These are phyloP conservation scores for Venturia nashicola DNA, from an alignment of 2,329 filamentous ascomycete species.

Conservation along the genomic window DNA sequence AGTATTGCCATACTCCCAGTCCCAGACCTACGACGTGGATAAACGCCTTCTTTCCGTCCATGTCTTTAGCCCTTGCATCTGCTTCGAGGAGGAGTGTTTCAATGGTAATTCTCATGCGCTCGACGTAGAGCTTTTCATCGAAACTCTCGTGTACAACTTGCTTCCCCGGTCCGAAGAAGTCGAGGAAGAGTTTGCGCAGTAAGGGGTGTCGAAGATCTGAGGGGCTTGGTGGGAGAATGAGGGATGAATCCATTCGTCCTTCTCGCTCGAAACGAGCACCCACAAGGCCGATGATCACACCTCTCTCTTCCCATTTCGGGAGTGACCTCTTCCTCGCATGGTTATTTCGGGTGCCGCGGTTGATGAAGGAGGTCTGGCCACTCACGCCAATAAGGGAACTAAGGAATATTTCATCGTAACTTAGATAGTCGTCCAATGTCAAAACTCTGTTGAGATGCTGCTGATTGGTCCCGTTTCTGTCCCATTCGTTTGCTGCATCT, in stretches of 20 bases:
- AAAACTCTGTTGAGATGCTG: slow-evolving; percentile 15
- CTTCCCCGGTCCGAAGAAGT: neutral
- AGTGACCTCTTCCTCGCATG: slow-evolving; percentile 6
- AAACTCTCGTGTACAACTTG: slow-evolving; percentile 9
- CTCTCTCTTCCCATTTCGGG: slow-evolving; percentile 16
- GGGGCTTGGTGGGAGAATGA: slow-evolving; percentile 13
- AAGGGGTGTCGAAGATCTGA: slow-evolving; percentile 2
- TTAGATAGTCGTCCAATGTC: slow-evolving; percentile 16
- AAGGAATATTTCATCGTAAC: slow-evolving; percentile 24
- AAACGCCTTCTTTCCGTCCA: slow-evolving; percentile 14
- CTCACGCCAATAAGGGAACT: slow-evolving; percentile 19
- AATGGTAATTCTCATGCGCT: slow-evolving; percentile 18
- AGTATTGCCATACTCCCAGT: slow-evolving; percentile 21
- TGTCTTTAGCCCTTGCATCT: slow-evolving; percentile 14
- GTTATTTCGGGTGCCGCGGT: slow-evolving; percentile 18
- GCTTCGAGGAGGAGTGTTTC: slow-evolving; percentile 20
- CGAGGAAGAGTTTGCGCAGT: neutral
- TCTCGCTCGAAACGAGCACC: slow-evolving; percentile 20
- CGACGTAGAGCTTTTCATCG: slow-evolving; percentile 16
- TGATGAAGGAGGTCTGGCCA: slow-evolving; percentile 19
- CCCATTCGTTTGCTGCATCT: slow-evolving; percentile 15
- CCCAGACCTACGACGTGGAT: slow-evolving; percentile 21
- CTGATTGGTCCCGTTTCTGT: slow-evolving; percentile 16
- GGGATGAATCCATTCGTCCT: slow-evolving; percentile 19
- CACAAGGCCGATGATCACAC: slow-evolving; percentile 20